Base-by-base conservation (phyloP, 352 stramenopile genomes). In the Pythium rhizo-oryzae region DNA sequence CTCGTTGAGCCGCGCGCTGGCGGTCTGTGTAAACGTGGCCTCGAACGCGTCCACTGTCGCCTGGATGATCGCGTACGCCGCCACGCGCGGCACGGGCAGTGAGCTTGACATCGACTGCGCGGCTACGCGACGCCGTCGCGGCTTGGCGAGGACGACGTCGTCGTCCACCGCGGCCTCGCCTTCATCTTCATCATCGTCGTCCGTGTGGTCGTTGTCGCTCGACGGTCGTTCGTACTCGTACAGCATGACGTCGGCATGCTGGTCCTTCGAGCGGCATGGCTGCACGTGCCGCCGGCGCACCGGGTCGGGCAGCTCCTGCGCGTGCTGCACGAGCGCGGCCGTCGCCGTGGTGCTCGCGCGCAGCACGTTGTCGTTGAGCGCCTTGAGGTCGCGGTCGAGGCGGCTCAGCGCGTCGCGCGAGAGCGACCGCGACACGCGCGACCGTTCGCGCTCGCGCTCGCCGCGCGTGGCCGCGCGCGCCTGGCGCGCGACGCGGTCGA, bases 31-130 rank as follows among this genome's bases (percentile, higher is more conserved):
- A 44, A 87, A 81, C 13, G 75, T 60, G 15, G 72, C 63, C 30
- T 73, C 43, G 28, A 85, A 72, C 54, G 84, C 66, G 12, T 65
- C 59, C 19, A 65, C 21, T 8, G 46, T 65, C n/a, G 59, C 23
- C 23, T 65, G 30, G 3, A 64, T 13, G 16, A 41, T 49, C 12
- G 28, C 21, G 58, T 64, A 44, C 66, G 73, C 39, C 71, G 37
- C 51, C 63, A 79, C 1, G 66, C 79, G 24, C 75, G 70, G 21
- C 73, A 55, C 18, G 62, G 65, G 12, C 37, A 49, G 33, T 68
- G 39, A 6, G 46, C 41, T 19, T 65, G 21, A 72, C 30, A 23
- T 76, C 35, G 1, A 60, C 66, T 15, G 2, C 13, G 18, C 13
- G 4, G 41, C 41, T 6, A 16, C 41, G 57, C n/a, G 18, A 54